Evolutionary conservation across 2,329 filamentous ascomycete genomes (phyloP).

Genomic region (Acrodontium crateriforme): DNA sequence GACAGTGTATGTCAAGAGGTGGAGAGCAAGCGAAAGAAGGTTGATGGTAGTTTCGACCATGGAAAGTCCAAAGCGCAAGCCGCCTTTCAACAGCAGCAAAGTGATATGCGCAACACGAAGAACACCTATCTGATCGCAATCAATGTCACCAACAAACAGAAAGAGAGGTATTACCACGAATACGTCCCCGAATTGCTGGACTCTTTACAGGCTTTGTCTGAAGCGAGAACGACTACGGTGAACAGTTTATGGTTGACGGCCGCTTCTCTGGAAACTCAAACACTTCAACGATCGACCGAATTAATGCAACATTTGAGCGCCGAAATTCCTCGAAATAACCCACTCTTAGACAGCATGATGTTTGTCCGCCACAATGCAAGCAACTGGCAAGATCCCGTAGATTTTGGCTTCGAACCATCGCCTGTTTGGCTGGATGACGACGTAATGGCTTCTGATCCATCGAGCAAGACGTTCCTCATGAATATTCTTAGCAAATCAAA

Average conservation of each 20-base stretch:
- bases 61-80: conserved; percentile 78
- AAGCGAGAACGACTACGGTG: conserved; percentile 71
- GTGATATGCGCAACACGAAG: conserved; percentile 92
- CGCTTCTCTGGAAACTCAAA: conserved; percentile 63
- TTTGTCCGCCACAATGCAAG: conserved; percentile 80
- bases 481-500: conserved; percentile 91
- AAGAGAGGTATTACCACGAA: conserved; percentile 93
- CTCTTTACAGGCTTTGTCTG: conserved; percentile 77
- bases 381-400: conserved; percentile 68
- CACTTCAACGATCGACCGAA: conserved; percentile 58
- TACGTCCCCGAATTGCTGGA: conserved; percentile 90
- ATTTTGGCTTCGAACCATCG: conserved; percentile 83
- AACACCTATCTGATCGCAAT: conserved; percentile 96
- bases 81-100: conserved; percentile 79
- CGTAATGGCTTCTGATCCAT: conserved; percentile 70
- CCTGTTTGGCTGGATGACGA: conserved; percentile 95
- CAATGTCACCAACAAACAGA: conserved; percentile 94
- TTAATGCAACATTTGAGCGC: conserved; percentile 58
- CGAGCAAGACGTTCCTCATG: conserved; percentile 76
- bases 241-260: conserved; percentile 79
- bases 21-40: conserved; percentile 87
- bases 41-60: conserved; percentile 78
- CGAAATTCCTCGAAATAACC: conserved; percentile 79
- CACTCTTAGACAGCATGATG: conserved; percentile 91
- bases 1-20: conserved; percentile 88